Base-by-base conservation (phyloP, 2,329 filamentous ascomycete species). In the Triangularia verruculosa region DNA sequence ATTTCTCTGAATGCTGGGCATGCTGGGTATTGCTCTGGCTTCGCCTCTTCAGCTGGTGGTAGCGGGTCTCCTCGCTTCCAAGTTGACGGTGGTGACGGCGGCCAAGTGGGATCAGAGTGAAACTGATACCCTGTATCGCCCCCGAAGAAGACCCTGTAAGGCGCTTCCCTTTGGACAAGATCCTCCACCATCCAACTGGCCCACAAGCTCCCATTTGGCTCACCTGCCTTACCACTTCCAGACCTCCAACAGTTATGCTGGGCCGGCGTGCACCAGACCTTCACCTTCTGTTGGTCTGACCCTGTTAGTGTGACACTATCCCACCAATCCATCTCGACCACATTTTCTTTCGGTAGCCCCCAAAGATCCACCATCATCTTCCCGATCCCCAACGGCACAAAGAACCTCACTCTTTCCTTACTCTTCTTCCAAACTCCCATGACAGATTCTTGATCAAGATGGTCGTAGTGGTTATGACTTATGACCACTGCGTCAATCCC, bases 261-360 rank as follows among this genome's bases (percentile, higher is more conserved):
- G 67, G 87, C 89, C 0, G 89, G 89, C 17, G 91, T 79, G 67
- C 87, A 90, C 30, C 82, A 82, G 9, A 54, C n/a, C 8, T 54
- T 54, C 58, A 92, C 82, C n/a, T 1, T 80, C 82, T 5, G 86
- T 84, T 15, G 76, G 39, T 69, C 64, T 9, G 61, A 1, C n/a
- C 9, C 27, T 24, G 17, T 27, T 39, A 15, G 17, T 3, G 9
- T 88, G 7, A 83, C 78, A 64, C 85, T 83, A 60, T 91, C 86
- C 89, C 89, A 92, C 89, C 89, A 92, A 74, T 92, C 89, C 67
- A 92, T 71, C 72, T 92, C 89, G 0, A 86, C 88, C 25, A 89
- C 82, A 62, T 88, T 86, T 3, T 81, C 68, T 6, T 59, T 25
- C 0, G 62, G 57, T 17, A 91, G 84, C 0, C 86, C 87, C 52